These are phyloP conservation scores for Petrea volubilis DNA, from an alignment of 257 asterid genomes.

Conservation along the genomic window DNA sequence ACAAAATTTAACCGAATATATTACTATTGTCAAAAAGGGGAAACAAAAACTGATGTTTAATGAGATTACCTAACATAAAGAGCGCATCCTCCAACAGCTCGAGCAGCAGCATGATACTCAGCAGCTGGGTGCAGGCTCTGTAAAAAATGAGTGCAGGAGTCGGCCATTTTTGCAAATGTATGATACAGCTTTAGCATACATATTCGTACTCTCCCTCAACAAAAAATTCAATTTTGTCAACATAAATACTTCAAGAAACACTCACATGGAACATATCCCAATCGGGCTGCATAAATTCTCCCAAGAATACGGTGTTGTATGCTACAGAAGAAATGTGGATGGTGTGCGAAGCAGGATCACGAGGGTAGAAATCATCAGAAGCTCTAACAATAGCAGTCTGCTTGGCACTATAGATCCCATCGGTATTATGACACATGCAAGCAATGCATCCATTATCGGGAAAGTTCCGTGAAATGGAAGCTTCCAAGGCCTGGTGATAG, in stretches of 20 bases:
- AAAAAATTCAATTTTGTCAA: neutral
- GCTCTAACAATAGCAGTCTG: slow-evolving; percentile 90
- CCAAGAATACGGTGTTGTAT: slow-evolving; percentile 78
- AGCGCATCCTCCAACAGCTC: slow-evolving; percentile 78
- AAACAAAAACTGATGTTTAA: too few relatives aligned
- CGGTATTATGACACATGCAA: slow-evolving; percentile 97
- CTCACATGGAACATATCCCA: slow-evolving; percentile 98
- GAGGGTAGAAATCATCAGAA: slow-evolving; percentile 92
- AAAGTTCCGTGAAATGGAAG: slow-evolving; percentile 79
- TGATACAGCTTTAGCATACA: too few relatives aligned
- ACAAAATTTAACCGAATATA: neutral
- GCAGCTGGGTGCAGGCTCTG: slow-evolving; percentile 95
- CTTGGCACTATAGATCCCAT: slow-evolving; percentile 76
- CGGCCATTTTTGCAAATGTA: slow-evolving; percentile 2
- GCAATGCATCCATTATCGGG: slow-evolving; percentile 86
- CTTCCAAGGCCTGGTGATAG: slow-evolving; percentile 92
- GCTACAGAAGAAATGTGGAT: slow-evolving; percentile 90
- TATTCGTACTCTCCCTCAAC: too few relatives aligned
- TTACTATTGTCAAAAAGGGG: too few relatives aligned
- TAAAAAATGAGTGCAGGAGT: slow-evolving; percentile 17
- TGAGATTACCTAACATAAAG: slow-evolving; percentile 76
- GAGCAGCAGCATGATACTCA: slow-evolving; percentile 97
- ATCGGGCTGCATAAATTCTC: slow-evolving; percentile 94
- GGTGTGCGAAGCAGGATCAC: slow-evolving; percentile 93
- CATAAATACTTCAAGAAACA: neutral